Conservation (phyloP, 345 rosid species). For the Brassica napus region Da-Ae NC_063446.1:26543501-26544000, state of each 20-base stretch:
- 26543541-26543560: neutral
- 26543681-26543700: neutral
- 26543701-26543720: neutral
- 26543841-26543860: conserved; percentile 16
- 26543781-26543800: neutral
- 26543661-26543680: neutral
- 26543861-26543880: neutral
- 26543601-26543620: neutral
- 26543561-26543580: neutral
- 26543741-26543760: neutral
- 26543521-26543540: too few species aligned
- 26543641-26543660: neutral
- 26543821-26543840: neutral
- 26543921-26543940: conserved; percentile 54
- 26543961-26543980: conserved; percentile 37
- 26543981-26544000: conserved; percentile 21
- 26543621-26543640: neutral
- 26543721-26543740: neutral
- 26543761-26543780: neutral
- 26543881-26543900: neutral
- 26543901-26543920: neutral
- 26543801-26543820: neutral
- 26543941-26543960: conserved; percentile 87
- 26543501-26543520: too few species aligned
- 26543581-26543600: neutral